Evolutionary conservation across 2,329 filamentous ascomycete species (phyloP).

Genomic region (Diplodia mutila): DNA sequence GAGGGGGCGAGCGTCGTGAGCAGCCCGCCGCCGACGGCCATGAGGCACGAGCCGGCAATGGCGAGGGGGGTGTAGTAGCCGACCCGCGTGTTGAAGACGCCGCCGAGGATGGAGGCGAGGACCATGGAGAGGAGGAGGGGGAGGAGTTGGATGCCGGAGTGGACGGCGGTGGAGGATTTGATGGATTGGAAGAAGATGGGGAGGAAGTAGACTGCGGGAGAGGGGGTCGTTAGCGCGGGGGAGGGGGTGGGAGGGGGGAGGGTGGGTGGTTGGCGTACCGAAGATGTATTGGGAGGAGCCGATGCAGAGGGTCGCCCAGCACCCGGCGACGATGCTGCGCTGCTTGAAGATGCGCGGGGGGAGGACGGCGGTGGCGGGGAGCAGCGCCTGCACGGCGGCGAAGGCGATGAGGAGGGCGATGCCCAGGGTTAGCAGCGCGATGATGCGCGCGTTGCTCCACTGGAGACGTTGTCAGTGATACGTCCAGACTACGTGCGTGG

Average conservation of each 20-base stretch:
- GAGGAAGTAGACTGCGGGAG: constrained; percentile 44
- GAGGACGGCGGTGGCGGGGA: constrained; percentile 39
- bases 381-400: constrained; percentile 37
- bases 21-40: constrained; percentile 37
- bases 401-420: constrained; percentile 32
- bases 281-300: constrained; percentile 27
- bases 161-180: constrained; percentile 45
- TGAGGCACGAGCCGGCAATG: constrained; percentile 35
- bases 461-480: not conserved
- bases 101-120: constrained; percentile 35
- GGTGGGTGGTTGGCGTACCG: not conserved
- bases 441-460: not conserved
- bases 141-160: constrained; percentile 41
- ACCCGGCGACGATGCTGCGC: constrained; percentile 36
- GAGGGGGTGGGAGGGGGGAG: too few species aligned
- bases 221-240: too few species aligned
- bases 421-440: not conserved
- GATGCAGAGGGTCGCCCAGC: constrained; percentile 35
- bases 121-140: constrained; percentile 40
- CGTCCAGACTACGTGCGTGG: too few species aligned
- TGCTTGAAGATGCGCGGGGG: constrained; percentile 42
- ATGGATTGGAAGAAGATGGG: constrained; percentile 51
- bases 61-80: constrained; percentile 52
- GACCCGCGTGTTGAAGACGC: constrained; percentile 36
- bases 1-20: constrained; percentile 32